phyloP scores from a whole-genome alignment of 2,329 filamentous ascomycete species.

The Beauveria pseudobassiana region DNA sequence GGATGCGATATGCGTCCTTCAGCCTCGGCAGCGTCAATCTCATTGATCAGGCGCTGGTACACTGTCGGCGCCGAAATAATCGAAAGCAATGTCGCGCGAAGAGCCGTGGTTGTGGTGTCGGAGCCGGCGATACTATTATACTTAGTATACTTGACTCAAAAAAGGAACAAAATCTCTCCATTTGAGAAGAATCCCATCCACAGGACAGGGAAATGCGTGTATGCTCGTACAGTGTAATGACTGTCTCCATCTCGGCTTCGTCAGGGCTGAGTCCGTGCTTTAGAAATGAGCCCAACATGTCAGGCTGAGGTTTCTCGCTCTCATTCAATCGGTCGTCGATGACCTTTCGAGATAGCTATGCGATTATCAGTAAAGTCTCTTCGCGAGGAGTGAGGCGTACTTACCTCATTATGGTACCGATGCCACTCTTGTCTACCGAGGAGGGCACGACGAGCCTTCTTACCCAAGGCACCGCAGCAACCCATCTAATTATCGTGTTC shows the following conservation, averaged over 20 bases:
- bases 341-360: background rate
- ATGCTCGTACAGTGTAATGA: background rate
- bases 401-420: background rate
- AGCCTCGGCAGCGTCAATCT: background rate
- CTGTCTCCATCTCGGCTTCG: constrained; percentile 2
- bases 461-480: background rate
- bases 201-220: background rate
- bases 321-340: background rate
- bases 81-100: background rate
- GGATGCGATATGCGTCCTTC: background rate
- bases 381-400: background rate
- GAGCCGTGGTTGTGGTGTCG: constrained; percentile 1
- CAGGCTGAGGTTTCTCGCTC: background rate
- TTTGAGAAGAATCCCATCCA: background rate
- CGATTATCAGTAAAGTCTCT: background rate
- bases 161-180: rapidly evolving
- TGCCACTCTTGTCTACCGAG: background rate
- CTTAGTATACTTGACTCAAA: background rate
- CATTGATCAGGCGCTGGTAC: background rate
- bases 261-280: constrained; percentile 1
- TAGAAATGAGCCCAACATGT: background rate
- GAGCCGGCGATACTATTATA: background rate
- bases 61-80: background rate
- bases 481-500: background rate
- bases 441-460: background rate